Evolutionary conservation across 805 yeast species (phyloP), one percentile per base, ranked within the genome.

Genomic region (Lachancea quebecensis): DNA sequence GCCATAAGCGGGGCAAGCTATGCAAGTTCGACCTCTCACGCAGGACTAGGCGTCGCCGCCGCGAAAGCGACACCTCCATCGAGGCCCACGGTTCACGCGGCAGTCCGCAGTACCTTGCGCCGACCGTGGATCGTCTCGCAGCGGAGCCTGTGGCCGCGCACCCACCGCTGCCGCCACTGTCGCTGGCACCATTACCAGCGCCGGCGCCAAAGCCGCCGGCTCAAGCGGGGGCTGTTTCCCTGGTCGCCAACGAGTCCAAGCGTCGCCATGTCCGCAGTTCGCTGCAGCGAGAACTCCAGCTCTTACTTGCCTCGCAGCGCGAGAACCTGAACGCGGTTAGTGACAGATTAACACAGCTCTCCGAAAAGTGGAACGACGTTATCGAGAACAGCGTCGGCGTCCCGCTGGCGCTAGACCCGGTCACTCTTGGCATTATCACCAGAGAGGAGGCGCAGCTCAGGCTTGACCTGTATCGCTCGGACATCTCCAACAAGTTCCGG

Each of bases 21-120:
- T 89, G 97, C 65, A 81, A 79, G 48, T 78, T 83, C 44, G 88
- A 85, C 52, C 57, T 77, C 12, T 73, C 77, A 14, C 84, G 78
- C 42, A 68, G 80, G 9, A 70, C 81, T 36, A 78, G 82, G 53
- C 65, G 41, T 7, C 46, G 46, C 10, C 15, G 35, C 12, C 46
- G 42, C 31, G 46, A 42, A 9, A 39, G 40, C 37, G 44, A 38
- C 17, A 14, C 18, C 7, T 21, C 25, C 7, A 7, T 21, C 25
- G 25, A 21, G 25, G 25, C 25, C 6, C 25, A 21, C 6, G 25
- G 25, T 7, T 21, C 25, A 7, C 25, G 25, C 7, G 25, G 7
- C 7, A 21, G 25, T 7, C 25, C 25, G 25, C 25, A 21, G 7
- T 21, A 21, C 25, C 25, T 21, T 9, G 33, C 14, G 14, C 12